Conservation (phyloP, 116 monocot genomes). For the Zostera marina region DNA sequence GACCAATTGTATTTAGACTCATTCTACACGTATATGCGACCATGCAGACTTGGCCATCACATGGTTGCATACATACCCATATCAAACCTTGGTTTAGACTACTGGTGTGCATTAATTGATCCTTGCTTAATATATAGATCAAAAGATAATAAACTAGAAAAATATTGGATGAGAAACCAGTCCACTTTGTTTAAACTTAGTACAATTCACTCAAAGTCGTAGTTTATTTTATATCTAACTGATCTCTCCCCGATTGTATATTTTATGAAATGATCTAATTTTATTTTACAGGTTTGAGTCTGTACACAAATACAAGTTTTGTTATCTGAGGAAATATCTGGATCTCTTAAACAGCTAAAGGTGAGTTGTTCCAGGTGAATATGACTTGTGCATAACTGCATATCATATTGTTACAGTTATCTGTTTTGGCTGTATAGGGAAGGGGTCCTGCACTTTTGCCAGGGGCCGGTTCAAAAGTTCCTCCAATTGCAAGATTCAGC, state of each 20-base stretch:
- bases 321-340: slow-evolving; percentile 85
- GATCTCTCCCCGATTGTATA: neutral
- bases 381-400: neutral
- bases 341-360: slow-evolving; percentile 85
- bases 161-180: no score
- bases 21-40: no score
- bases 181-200: no score
- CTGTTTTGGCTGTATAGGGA: slow-evolving; percentile 28
- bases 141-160: no score
- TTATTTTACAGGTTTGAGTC: slow-evolving; percentile 50
- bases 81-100: no score
- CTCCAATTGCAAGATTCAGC: slow-evolving; percentile 44
- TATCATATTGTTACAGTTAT: neutral
- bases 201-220: no score
- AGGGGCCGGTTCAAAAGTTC: slow-evolving; percentile 80
- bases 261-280: neutral
- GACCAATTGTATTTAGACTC: no score
- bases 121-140: no score
- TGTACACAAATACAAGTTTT: slow-evolving; percentile 74
- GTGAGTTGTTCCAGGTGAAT: slow-evolving; percentile 9
- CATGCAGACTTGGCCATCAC: no score
- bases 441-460: slow-evolving; percentile 79
- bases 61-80: no score
- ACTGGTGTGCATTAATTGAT: no score
- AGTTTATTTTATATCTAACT: neutral